These are phyloP conservation scores for Parathielavia hyrcaniae DNA, from an alignment of 495 filamentous ascomycete species.

Conservation along the genomic window DNA sequence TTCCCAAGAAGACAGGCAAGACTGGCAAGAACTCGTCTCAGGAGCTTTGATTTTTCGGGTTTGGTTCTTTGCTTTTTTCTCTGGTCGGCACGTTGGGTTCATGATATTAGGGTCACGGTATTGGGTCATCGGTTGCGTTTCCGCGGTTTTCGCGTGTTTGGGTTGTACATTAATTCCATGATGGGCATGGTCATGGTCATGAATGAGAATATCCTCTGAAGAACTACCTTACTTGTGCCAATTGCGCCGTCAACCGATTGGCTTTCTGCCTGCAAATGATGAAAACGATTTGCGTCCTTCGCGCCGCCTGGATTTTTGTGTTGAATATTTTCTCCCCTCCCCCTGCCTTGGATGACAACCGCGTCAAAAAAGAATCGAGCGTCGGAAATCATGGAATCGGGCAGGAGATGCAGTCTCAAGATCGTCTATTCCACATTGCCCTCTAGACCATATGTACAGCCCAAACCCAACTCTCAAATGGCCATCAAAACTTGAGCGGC, in stretches of 20 bases:
- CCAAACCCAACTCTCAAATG: not conserved
- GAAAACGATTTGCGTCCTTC: too few relatives aligned
- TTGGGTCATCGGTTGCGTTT: conserved; percentile 74
- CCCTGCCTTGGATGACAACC: too few relatives aligned
- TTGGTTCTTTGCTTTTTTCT: conserved; percentile 58
- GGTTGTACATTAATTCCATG: conserved; percentile 88
- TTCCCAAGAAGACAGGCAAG: conserved; percentile 97
- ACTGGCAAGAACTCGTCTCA: conserved; percentile 82
- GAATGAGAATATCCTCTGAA: conserved; percentile 49
- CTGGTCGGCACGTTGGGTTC: conserved; percentile 68
- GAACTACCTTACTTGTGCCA: not conserved
- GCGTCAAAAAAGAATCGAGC: not conserved
- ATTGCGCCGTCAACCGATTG: not conserved
- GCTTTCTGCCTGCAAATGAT: not conserved
- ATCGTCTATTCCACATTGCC: conserved; percentile 1
- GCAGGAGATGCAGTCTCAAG: not conserved
- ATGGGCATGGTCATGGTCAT: conserved; percentile 58
- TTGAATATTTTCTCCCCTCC: too few relatives aligned
- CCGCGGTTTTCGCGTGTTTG: conserved; percentile 54
- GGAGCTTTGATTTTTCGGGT: conserved; percentile 64
- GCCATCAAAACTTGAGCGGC: conserved; percentile 40
- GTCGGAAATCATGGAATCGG: not conserved
- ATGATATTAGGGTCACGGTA: conserved; percentile 77
- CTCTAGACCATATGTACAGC: conserved; percentile 21
- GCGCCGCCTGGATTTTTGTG: too few relatives aligned